Conservation (phyloP, 2,329 filamentous ascomycete genomes). For the Sporothrix humicola region DNA sequence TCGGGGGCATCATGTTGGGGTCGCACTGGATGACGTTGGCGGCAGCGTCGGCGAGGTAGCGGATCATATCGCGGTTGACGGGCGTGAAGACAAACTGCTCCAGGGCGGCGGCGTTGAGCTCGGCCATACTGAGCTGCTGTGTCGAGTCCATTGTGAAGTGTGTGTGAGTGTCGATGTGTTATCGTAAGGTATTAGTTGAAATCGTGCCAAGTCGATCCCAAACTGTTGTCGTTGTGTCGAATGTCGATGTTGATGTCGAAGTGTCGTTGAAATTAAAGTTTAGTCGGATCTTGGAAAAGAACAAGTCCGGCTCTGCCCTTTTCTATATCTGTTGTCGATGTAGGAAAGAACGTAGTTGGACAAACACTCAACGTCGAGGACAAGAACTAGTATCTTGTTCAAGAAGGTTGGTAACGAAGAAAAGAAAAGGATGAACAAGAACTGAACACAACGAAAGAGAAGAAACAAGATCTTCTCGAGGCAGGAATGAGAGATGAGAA, state of each 20-base stretch:
- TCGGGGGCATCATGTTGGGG: constrained; percentile 58
- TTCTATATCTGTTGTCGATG: constrained; percentile 23
- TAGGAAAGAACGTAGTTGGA: background rate
- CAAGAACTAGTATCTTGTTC: background rate
- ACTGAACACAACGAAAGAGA: background rate
- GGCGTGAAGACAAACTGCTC: constrained; percentile 81
- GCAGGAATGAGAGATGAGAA: constrained; percentile 34
- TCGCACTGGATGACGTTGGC: constrained; percentile 82
- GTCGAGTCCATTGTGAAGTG: constrained; percentile 53
- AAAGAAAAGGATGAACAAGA: constrained; percentile 29
- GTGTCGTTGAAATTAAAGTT: constrained; percentile 24
- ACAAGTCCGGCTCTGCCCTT: constrained; percentile 4
- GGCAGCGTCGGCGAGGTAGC: constrained; percentile 75
- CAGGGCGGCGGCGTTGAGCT: constrained; percentile 75
- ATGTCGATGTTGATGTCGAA: constrained; percentile 10
- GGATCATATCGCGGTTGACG: constrained; percentile 77
- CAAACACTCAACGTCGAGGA: background rate
- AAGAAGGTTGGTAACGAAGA: constrained; percentile 10
- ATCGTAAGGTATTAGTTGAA: background rate
- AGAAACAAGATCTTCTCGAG: constrained; percentile 18
- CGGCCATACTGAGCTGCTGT: constrained; percentile 54
- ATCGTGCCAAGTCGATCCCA: background rate
- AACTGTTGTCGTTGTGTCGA: background rate
- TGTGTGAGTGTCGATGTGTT: constrained; percentile 28
- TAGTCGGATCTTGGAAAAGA: constrained; percentile 14